Evolutionary conservation across 2,329 filamentous ascomycete genomes (phyloP), one percentile per base, ranked within the genome.

Genomic region (Scleromitrula shiraiana): DNA sequence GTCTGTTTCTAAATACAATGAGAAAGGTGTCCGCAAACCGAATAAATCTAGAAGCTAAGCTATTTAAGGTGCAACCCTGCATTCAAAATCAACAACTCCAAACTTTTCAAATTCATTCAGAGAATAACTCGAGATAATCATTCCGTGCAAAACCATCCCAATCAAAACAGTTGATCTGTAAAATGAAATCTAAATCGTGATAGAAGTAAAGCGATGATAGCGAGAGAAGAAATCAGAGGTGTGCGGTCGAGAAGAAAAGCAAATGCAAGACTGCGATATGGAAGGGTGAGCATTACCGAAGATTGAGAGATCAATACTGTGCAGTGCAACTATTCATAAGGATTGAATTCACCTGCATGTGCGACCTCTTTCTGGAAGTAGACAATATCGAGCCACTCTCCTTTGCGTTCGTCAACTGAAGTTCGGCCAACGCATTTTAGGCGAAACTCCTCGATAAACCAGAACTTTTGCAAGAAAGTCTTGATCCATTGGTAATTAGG

Each of bases 321-420:
- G 9, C n/a, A 42, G 23, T 17, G 15, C 8, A 44, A 44, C 17
- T 38, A 55, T 7, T 40, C 29, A n/a, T 44, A 56, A 7, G 46
- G 47, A 48, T 55, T 58, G 48, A 61, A 60, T n/a, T 56, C 51
- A 2, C 30, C 46, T 20, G 29, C 54, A n/a, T 56, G 49, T 17
- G 41, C 44, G 22, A 52, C 49, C 27, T 56, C 50, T 23, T 36
- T 49, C 24, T 58, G 56, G 45, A 60, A 57, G 26, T 54, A 48
- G 4, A 56, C 57, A 14, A 55, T 26, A 37, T 62, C 60, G 14
- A 62, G 42, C 46, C 52, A 61, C 29, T 49, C 38, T 24, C 36
- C 47, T 29, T 7, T 17, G 10, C 52, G 50, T 1, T 51, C 37
- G 6, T 23, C 20, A n/a, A 46, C 29, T 20, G 50, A 50, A 29